A percentile compares a stretch with the other conserved stretches of the same genome.
phyloP scores from a whole-genome alignment of 1,139 yeast species.

The Kluyveromyces sp. region DNA sequence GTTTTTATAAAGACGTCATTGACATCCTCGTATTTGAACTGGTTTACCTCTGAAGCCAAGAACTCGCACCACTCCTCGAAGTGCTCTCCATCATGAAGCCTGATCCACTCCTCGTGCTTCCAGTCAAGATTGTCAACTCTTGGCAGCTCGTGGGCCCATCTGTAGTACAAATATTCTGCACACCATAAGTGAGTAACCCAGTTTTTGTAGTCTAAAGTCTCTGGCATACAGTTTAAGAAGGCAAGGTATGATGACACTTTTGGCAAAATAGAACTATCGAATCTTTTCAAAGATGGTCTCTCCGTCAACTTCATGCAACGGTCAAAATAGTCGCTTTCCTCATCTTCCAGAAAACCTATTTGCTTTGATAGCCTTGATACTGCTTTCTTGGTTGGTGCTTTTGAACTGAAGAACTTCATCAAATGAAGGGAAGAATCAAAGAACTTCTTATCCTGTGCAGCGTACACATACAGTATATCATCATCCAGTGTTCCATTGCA shows the following conservation, averaged over 20 bases:
- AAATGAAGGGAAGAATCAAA: slow-evolving; percentile 40
- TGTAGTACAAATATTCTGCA: slow-evolving; percentile 42
- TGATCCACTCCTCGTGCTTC: slow-evolving; percentile 47
- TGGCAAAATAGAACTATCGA: slow-evolving; percentile 26
- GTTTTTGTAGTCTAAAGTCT: slow-evolving; percentile 33
- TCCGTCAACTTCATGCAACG: slow-evolving; percentile 31
- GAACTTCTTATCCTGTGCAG: slow-evolving; percentile 45
- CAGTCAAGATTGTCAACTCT: slow-evolving; percentile 34
- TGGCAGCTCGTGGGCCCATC: slow-evolving; percentile 41
- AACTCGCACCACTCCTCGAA: slow-evolving; percentile 44
- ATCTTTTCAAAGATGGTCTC: slow-evolving; percentile 14
- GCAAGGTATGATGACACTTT: slow-evolving; percentile 38
- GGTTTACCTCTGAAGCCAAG: slow-evolving; percentile 39
- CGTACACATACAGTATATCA: slow-evolving; percentile 38
- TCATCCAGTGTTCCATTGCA: slow-evolving; percentile 43
- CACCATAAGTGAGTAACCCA: slow-evolving; percentile 30
- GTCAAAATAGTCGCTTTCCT: slow-evolving; percentile 44
- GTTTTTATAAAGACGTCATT: slow-evolving; percentile 35
- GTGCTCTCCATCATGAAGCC: slow-evolving; percentile 42
- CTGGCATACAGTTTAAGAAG: slow-evolving; percentile 32
- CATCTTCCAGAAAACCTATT: slow-evolving; percentile 43
- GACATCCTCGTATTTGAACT: slow-evolving; percentile 32
- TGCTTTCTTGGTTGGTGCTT: slow-evolving; percentile 38
- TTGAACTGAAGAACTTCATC: slow-evolving; percentile 41
- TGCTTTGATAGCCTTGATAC: slow-evolving; percentile 41